A percentile compares a stretch with the other conserved stretches of the same genome.
Evolutionary conservation across 1,284 basidiomycete genomes (phyloP).

Genomic region (Cystobasidium slooffiae): DNA sequence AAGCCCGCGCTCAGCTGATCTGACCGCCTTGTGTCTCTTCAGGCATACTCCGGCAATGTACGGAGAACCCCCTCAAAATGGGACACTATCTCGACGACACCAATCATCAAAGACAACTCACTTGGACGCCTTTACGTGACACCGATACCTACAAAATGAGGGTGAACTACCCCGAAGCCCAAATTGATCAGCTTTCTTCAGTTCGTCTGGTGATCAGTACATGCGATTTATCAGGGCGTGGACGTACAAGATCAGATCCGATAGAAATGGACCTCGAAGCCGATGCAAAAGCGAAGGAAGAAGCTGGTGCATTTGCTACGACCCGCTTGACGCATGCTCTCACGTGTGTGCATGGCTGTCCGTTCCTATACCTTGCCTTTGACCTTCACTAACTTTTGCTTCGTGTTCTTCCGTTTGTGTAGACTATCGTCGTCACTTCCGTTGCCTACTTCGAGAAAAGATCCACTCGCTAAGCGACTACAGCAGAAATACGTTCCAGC

Average conservation of each 20-base stretch:
- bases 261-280: not conserved
- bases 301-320: not conserved
- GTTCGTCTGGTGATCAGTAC: not conserved
- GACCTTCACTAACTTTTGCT: not conserved
- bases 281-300: not conserved
- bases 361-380: too few relatives aligned
- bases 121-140: not conserved
- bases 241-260: not conserved
- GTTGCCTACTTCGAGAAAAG: too few relatives aligned
- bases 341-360: not conserved
- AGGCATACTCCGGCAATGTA: not conserved
- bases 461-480: too few relatives aligned
- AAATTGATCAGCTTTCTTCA: not conserved
- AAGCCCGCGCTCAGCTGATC: not conserved
- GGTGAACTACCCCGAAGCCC: too few relatives aligned
- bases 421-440: too few relatives aligned
- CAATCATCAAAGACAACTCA: not conserved
- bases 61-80: constrained; percentile 1
- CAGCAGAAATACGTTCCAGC: not conserved
- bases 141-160: not conserved
- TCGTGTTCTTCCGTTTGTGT: too few relatives aligned
- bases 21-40: not conserved
- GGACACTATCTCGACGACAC: not conserved
- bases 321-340: not conserved
- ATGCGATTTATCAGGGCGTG: not conserved